These are phyloP conservation scores for Euphorbia lathyris DNA, from an alignment of 345 rosid species.

Conservation along the genomic window DNA sequence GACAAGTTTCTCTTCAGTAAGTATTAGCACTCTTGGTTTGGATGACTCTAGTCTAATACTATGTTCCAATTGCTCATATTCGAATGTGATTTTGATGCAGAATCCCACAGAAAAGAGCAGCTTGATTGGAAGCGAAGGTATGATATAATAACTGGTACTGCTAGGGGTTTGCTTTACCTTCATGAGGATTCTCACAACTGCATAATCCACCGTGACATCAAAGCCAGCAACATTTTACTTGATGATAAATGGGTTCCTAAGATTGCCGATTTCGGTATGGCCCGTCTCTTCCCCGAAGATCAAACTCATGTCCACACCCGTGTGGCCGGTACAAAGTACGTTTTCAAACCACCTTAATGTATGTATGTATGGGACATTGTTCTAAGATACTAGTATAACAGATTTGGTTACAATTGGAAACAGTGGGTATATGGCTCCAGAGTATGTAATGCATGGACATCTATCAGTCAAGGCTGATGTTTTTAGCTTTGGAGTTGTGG, in stretches of 20 bases:
- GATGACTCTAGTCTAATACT: too few species aligned
- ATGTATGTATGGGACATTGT: not conserved
- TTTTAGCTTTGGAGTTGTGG: slow-evolving; percentile 94
- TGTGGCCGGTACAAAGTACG: slow-evolving; percentile 93
- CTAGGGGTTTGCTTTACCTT: slow-evolving; percentile 89
- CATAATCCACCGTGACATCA: slow-evolving; percentile 93
- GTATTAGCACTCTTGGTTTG: too few species aligned
- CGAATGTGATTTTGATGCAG: slow-evolving; percentile 40
- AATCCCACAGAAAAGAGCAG: slow-evolving; percentile 39
- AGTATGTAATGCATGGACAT: slow-evolving; percentile 79
- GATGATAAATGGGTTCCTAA: slow-evolving; percentile 96
- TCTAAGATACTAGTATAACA: not conserved
- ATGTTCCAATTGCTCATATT: too few species aligned
- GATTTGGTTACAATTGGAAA: slow-evolving; percentile 19
- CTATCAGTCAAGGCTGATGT: slow-evolving; percentile 85
- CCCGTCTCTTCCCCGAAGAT: slow-evolving; percentile 96
- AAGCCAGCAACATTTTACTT: slow-evolving; percentile 87
- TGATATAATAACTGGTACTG: slow-evolving; percentile 73
- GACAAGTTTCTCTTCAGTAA: slow-evolving; percentile 94
- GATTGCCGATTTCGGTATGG: slow-evolving; percentile 99
- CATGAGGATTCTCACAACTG: slow-evolving; percentile 81
- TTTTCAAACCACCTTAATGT: slow-evolving; percentile 1
- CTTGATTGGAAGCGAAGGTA: slow-evolving; percentile 81
- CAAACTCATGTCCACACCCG: slow-evolving; percentile 87
- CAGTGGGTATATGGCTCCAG: slow-evolving; percentile 99